Evolutionary conservation across 768 basidiomycete genomes (phyloP), one percentile per base, ranked within the genome.

Genomic region (Russula emetica): DNA sequence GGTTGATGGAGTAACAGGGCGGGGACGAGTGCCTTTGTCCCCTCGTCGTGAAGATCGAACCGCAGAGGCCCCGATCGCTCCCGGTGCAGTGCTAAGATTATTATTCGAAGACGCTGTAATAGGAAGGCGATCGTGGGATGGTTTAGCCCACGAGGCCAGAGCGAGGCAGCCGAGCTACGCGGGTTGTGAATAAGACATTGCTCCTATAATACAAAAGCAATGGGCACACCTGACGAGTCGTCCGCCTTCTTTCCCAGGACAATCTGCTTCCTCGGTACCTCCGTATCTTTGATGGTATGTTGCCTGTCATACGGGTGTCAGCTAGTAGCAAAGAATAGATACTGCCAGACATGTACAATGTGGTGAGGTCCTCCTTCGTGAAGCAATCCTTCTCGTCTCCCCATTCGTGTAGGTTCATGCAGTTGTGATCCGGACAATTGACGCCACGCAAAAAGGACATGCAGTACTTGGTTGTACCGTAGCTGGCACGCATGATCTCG

Each of bases 311-410:
- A 61, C 68, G 58, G 62, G 54, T 59, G 55, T 52, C 57, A 67
- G 59, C 55, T 28, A 1, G n/a, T 34, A 34, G 68, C 2, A 63
- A 55, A 50, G 38, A 59, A 32, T 7, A 32, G 32, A 61, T 18
- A 52, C 36, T 58, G 66, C 32, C 34, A 45, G 67, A 58, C 3
- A 80, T 85, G 53, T 72, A 96, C 94, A 95, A 76, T 0, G 94
- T 96, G 28, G 93, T 89, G 62, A 96, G 78, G 75, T 98, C 96
- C 73, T 98, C 94, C 76, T 95, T 95, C 1, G 95, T 94, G 72
- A 97, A 95, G 71, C 92, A 95, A 74, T 99, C 97, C 61, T 93
- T 90, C 76, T 98, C 96, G 66, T 98, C 97, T 38, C 95, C 97
- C 92, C 94, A 97, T 74, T 98, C 97, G 72, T 99, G 97, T 50